Base-by-base conservation (phyloP, 1,139 yeast species). In the Kodamaea alishanica region DNA sequence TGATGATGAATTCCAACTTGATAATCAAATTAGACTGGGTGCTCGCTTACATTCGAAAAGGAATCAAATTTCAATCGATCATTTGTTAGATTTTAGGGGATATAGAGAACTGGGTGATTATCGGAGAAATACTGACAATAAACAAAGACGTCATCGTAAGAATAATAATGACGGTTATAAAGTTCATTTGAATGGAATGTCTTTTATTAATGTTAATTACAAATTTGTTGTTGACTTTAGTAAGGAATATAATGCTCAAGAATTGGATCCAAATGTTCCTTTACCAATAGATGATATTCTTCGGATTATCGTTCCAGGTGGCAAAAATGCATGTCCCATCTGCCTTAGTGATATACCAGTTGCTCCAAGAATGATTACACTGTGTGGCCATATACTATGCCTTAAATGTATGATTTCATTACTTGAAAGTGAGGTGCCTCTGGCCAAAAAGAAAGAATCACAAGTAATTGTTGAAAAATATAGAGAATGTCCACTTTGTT, bases 371-470 rank as follows among this genome's bases (percentile, higher is more conserved):
- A 94, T 94, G 97, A 79, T 89, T 26, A 66, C 72, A 8, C 75
- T 81, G 11, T 94, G 99, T 65, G 98, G 99, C 3, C 99, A 94
- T 56, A 75, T 89, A 9, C 76, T 92, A 54, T 94, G 99, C 56
- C 73, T 80, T 40, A 80, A 89, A 24, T 94, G 99, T 57, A 62
- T 90, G 29, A 60, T 88, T 38, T 76, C 90, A 29, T 77, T 86
- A 52, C 64, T 88, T 39, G 86, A 79, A 30, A 77, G 84, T 15
- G 79, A 78, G 36, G 63, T 73, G 2, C 71, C 76, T 1, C 51
- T 51, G 15, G 61, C 61, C 30, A 65, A 65, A 48, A 70, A 70
- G 44, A 50, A 55, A 24, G 67, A 69, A 41, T 50, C 63, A 7
- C 52, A 54, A 30, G 73, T 67, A 6, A 54, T 70, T n/a, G 67